Conservation (phyloP, 352 stramenopile genomes). For the Aphanomyces cochlioides region DNA sequence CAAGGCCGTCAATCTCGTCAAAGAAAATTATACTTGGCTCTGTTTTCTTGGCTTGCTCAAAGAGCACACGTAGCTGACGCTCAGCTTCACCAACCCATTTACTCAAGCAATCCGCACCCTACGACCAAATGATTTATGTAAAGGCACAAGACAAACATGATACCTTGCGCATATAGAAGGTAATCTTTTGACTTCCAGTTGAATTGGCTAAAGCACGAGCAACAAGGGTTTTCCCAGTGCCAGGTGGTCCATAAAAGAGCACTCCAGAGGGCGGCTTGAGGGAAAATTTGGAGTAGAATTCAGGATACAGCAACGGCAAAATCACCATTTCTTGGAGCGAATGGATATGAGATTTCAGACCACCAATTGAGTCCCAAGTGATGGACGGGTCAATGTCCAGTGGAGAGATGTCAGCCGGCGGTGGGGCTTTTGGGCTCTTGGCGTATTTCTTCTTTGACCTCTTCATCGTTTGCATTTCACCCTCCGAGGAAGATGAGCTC, state of each 20-base stretch:
- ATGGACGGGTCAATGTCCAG: constrained; percentile 79
- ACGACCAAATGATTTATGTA: background rate
- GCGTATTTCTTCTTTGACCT: constrained; percentile 26
- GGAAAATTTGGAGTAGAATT: constrained; percentile 90
- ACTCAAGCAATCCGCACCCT: constrained; percentile 81
- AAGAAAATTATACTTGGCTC: constrained; percentile 95
- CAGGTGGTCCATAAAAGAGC: constrained; percentile 87
- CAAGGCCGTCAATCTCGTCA: constrained; percentile 91
- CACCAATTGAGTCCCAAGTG: constrained; percentile 83
- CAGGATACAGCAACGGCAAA: constrained; percentile 88
- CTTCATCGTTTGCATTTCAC: constrained; percentile 58
- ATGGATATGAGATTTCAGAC: constrained; percentile 79
- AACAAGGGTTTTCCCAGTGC: constrained; percentile 91
- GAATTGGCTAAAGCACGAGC: constrained; percentile 87
- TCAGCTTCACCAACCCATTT: constrained; percentile 93
- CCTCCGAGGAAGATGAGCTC: constrained; percentile 54
- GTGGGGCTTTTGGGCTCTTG: constrained; percentile 39
- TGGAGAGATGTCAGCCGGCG: constrained; percentile 72
- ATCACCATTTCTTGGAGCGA: constrained; percentile 93
- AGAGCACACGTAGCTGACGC: constrained; percentile 85
- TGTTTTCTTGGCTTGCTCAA: constrained; percentile 87
- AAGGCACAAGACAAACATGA: background rate
- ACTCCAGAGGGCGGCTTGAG: constrained; percentile 79
- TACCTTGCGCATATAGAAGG: constrained; percentile 92
- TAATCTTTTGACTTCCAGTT: constrained; percentile 76